Evolutionary conservation across 1,284 basidiomycete species (phyloP), one percentile per base, ranked within the genome.

Genomic region (Gomphus sp.): DNA sequence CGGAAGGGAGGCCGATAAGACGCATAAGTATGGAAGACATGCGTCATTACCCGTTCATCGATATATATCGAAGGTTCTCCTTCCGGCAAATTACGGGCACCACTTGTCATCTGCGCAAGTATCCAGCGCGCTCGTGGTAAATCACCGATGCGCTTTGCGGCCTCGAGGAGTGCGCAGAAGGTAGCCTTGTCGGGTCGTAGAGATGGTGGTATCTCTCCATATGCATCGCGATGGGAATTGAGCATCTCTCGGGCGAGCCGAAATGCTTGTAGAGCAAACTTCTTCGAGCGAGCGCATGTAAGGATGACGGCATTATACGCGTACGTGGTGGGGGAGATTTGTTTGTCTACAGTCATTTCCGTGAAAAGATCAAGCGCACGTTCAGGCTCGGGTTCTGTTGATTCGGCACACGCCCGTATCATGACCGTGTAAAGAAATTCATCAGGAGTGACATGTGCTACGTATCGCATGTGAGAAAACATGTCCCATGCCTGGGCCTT

Each of bases 391-490:
- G 87, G 82, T 39, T 76, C 72, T 2, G 69, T 66, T 0, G 75
- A 65, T 4, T 72, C 75, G 0, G 87, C 88, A 64, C 96, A 98
- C 0, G 91, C 89, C 1, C 81, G 79, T 65, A 99, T 94, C 92
- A 99, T 97, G 31, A 84, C 70, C 0, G 86, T 81, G 71, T 95
- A 99, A 5, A 95, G 72, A 16, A 79, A 71, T 2, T 78, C 76
- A 62, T 90, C 85, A 0, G 96, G 94, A 2, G 76, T 73, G 0
- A 93, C 85, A 67, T 99, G 93, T 0, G 95, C 92, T 6, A 90
- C 87, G 57, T 98, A 91, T 56, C 97, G 91, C 91, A 98, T 97
- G 70, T 98, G 94, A 2, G 90, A 77, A 70, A 93, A 98, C 28
- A 98, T 78, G 66, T 98, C 92, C 92, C 92, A 97, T 0, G 91